Base-by-base conservation (phyloP, 2,329 filamentous ascomycete genomes). In the Fusarium udum region DNA sequence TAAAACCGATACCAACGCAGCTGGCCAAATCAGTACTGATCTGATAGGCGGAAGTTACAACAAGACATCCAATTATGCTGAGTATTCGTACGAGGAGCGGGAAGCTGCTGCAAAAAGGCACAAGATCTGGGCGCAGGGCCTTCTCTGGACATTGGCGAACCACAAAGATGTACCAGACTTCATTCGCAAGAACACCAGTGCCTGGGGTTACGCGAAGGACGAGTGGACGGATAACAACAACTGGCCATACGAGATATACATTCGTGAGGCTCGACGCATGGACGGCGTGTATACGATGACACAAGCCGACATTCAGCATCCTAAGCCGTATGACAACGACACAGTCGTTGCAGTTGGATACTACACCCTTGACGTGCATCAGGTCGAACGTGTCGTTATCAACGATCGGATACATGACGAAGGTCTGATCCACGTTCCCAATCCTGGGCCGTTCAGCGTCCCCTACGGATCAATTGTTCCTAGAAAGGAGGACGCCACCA, bases 151-250 rank as follows among this genome's bases (percentile, higher is more conserved):
- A 2, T 18, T 73, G 18, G 71, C 71, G 10, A 67, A 73, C 11
- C 70, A 73, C 16, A 8, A 52, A 7, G 36, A 66, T 7, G 48
- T 73, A 2, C 71, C 66, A 0, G 34, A 70, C 4, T 22, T 43
- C 2, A 61, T 73, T 28, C 61, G 61, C 3, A 28, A 46, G 1
- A 28, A 48, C 0, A 48, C 55, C 0, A 40, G 52, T 4, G 16
- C 18, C 7, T 73, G 71, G 71, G 71, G 71, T 6, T 71, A 73
- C 1, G 71, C 71, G 6, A 73, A 73, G 9, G 71, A 73, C 9
- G 71, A 73, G 15, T 73, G 61, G 57, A 39, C 28, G 5, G 49
- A 39, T 0, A 73, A 73, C 4, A 53, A 42, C 2, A 67, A 73
- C 22, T 73, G 70, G 70, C 71, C 71, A 0, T 71, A 73, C 11